These are phyloP conservation scores for Naganishia albida DNA, from an alignment of 1,284 basidiomycete genomes.

Conservation along the genomic window DNA sequence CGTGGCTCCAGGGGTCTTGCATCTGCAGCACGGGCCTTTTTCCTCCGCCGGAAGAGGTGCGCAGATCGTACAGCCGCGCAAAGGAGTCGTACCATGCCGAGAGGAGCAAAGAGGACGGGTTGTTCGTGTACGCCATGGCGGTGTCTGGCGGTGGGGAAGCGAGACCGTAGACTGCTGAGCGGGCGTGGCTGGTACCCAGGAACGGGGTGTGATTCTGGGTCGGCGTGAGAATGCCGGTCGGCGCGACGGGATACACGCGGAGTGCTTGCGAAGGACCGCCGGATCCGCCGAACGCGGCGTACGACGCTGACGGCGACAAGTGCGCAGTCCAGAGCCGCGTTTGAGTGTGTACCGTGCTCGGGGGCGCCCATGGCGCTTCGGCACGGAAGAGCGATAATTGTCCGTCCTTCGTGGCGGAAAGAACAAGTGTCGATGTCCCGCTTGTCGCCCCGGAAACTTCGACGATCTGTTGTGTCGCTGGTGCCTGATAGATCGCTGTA, in stretches of 20 bases:
- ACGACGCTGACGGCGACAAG: constrained; percentile 29
- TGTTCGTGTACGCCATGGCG: constrained; percentile 29
- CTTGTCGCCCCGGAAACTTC: constrained; percentile 5
- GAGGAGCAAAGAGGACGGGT: constrained; percentile 39
- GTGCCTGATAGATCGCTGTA: constrained; percentile 4
- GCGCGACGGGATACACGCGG: constrained; percentile 14
- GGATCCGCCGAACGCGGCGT: constrained; percentile 28
- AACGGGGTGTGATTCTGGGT: constrained; percentile 29
- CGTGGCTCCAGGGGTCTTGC: constrained; percentile 49
- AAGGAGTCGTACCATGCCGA: constrained; percentile 52
- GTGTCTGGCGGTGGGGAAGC: constrained; percentile 33
- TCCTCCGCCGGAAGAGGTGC: constrained; percentile 30
- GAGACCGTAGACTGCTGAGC: constrained; percentile 44
- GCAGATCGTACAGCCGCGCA: constrained; percentile 50
- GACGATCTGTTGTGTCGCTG: constrained; percentile 37
- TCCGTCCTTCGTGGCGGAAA: constrained; percentile 42
- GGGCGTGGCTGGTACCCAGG: constrained; percentile 37
- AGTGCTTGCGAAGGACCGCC: constrained; percentile 16
- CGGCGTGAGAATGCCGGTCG: constrained; percentile 9
- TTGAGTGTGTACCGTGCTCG: constrained; percentile 36
- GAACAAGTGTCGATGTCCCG: constrained; percentile 32
- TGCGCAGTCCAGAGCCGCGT: constrained; percentile 46
- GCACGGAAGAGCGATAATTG: constrained; percentile 40
- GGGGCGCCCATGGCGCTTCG: constrained; percentile 43
- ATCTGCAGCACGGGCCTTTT: constrained; percentile 35